Evolutionary conservation across 768 basidiomycete genomes (phyloP).

Genomic region (Lentinus brumalis): DNA sequence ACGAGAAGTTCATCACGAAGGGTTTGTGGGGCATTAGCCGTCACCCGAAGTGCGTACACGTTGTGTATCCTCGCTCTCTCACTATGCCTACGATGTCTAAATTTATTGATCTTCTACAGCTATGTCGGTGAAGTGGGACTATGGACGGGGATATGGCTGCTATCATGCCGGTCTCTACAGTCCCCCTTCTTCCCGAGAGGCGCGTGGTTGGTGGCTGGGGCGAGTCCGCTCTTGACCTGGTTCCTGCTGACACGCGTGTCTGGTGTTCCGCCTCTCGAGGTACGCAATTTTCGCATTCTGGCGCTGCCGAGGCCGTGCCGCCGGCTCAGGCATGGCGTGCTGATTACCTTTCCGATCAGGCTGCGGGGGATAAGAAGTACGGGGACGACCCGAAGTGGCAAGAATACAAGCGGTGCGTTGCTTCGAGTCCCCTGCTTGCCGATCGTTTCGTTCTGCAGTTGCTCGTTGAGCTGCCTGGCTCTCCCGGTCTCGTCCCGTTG

Average conservation of each 20-base stretch:
- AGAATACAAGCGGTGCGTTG: conserved; percentile 56
- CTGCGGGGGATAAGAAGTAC: conserved; percentile 55
- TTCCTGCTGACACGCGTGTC: conserved; percentile 61
- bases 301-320: not conserved
- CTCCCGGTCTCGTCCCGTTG: not conserved
- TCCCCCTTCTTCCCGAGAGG: conserved; percentile 46
- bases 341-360: conserved; percentile 21
- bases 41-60: conserved; percentile 64
- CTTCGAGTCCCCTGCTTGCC: not conserved
- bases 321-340: not conserved
- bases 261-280: conserved; percentile 73
- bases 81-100: not conserved
- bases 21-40: conserved; percentile 70
- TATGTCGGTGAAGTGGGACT: conserved; percentile 74
- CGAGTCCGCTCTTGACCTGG: conserved; percentile 68
- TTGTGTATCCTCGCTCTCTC: not conserved
- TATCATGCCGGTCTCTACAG: conserved; percentile 53
- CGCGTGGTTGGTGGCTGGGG: conserved; percentile 46
- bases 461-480: not conserved
- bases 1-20: conserved; percentile 67
- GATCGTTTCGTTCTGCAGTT: not conserved
- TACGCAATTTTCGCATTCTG: conserved; percentile 13
- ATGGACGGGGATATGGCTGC: conserved; percentile 66
- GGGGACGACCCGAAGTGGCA: conserved; percentile 56
- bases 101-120: conserved; percentile 39